Conservation (phyloP, 2,329 filamentous ascomycete species). For the Conoideocrella luteorostrata region DNA sequence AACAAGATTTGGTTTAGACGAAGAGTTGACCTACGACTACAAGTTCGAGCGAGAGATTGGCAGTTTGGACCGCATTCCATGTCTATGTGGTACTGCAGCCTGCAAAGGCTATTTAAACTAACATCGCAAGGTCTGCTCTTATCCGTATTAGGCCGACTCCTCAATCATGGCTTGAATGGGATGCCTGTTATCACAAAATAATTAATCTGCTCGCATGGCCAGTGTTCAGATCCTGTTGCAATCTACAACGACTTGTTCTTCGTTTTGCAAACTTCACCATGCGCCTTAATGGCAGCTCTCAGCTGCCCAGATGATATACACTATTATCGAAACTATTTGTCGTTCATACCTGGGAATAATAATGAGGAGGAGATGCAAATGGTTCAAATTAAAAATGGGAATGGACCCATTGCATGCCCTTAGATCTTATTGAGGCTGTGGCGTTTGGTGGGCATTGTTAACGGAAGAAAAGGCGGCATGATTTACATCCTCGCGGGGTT, state of each 20-base stretch:
- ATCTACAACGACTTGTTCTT: background rate
- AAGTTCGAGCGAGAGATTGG: conserved; percentile 98
- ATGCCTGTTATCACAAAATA: no score
- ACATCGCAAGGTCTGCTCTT: no score
- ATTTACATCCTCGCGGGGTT: background rate
- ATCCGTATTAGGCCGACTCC: no score
- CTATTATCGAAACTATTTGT: no score
- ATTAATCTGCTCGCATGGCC: no score
- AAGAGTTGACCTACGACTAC: conserved; percentile 99
- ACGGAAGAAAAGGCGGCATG: background rate
- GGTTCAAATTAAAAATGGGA: background rate
- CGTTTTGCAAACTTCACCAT: no score
- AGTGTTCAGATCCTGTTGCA: no score
- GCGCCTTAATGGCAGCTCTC: no score
- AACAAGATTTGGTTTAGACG: conserved; percentile 54
- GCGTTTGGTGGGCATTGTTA: conserved; percentile 10
- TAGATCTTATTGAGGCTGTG: conserved; percentile 8
- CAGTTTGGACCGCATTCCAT: conserved; percentile 91
- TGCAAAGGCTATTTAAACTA: conserved; percentile 99
- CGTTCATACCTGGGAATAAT: background rate
- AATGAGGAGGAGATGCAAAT: background rate
- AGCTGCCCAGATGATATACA: no score
- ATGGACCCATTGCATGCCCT: conserved; percentile 2
- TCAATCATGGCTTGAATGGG: no score
- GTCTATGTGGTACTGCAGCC: conserved; percentile 88